A percentile compares a stretch with the other conserved stretches of the same genome.
phyloP scores from a whole-genome alignment of 2,329 filamentous ascomycete genomes.

The Calonectria pteridis region DNA sequence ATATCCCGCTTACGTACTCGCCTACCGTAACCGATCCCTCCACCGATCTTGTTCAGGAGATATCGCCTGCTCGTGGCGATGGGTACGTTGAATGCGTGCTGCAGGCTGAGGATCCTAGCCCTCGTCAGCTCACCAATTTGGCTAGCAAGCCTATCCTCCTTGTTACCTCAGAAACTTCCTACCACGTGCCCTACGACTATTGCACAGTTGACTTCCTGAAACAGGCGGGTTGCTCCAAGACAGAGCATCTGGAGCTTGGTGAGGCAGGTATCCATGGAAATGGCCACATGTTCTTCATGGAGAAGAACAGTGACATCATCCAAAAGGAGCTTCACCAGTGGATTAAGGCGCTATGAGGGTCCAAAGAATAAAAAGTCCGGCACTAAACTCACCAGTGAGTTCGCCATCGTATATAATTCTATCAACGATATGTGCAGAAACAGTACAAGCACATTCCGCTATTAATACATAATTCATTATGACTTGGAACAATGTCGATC shows the following conservation, averaged over 20 bases:
- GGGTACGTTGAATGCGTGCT: conserved; percentile 34
- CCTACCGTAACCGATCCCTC: conserved; percentile 49
- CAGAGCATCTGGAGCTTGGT: conserved; percentile 36
- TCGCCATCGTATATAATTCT: not conserved
- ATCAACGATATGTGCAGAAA: not conserved
- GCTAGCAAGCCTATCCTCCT: conserved; percentile 44
- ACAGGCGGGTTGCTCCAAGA: conserved; percentile 38
- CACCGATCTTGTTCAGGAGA: conserved; percentile 29
- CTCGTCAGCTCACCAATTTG: conserved; percentile 48
- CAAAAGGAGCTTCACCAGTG: conserved; percentile 29
- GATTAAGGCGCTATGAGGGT: conserved; percentile 18
- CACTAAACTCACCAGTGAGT: no score
- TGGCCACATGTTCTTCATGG: conserved; percentile 43
- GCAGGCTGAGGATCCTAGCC: conserved; percentile 26
- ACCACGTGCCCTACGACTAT: conserved; percentile 38
- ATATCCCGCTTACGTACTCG: conserved; percentile 61
- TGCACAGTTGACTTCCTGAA: conserved; percentile 37
- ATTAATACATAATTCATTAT: not conserved
- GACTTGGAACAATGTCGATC: not conserved
- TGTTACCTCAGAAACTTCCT: conserved; percentile 33
- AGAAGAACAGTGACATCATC: conserved; percentile 40
- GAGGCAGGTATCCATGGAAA: conserved; percentile 36
- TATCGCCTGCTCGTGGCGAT: conserved; percentile 1
- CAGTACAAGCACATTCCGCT: not conserved
- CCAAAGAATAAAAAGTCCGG: not conserved